Evolutionary conservation across 441 rosid genomes (phyloP), one percentile per base, ranked within the genome.

Genomic region (Pelargonium citronellum): DNA sequence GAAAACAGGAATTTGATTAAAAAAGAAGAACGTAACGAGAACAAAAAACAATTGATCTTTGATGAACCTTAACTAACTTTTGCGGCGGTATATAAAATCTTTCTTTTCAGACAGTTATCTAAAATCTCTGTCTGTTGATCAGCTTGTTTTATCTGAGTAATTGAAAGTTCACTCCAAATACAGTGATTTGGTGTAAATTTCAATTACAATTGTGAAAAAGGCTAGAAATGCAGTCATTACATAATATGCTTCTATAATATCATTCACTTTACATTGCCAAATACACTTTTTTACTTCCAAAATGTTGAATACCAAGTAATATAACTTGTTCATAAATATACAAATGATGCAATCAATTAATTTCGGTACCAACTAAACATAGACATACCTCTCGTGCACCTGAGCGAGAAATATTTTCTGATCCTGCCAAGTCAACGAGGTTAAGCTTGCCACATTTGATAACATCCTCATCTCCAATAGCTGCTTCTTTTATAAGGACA

Each of bases 401-500:
- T 7, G 95, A 91, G 7, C 96, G 89, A 41, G 89, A 87, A 71
- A 94, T 90, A 69, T 94, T 94, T 75, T 94, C 98, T 12, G 98
- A 94, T 53, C 98, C 98, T 13, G 98, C 98, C 84, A 94, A 78
- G 87, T 94, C 98, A 75, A 94, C 98, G 76, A 94, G 96, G 77
- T 91, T 88, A 75, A 94, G 97, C 86, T 91, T 94, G 51, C 97
- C 97, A 68, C 98, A 94, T 80, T 94, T 94, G 62, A 94, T 90
- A 27, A 94, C 71, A 70, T 94, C 97, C 68, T 89, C 96, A 19
- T 88, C 97, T 69, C 90, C 97, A 64, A 87, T 73, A n/a, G 88
- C 74, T 9, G 91, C 88, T 81, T 94, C 97, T 79, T 89, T 94
- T 2, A 94, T 75, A 68, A 88, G 82, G 43, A 90, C 80, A 6